Percentiles rank a stretch among this genome's conserved stretches.
phyloP scores from a whole-genome alignment of 306 rosid species.

The Luffa acutangula region DNA sequence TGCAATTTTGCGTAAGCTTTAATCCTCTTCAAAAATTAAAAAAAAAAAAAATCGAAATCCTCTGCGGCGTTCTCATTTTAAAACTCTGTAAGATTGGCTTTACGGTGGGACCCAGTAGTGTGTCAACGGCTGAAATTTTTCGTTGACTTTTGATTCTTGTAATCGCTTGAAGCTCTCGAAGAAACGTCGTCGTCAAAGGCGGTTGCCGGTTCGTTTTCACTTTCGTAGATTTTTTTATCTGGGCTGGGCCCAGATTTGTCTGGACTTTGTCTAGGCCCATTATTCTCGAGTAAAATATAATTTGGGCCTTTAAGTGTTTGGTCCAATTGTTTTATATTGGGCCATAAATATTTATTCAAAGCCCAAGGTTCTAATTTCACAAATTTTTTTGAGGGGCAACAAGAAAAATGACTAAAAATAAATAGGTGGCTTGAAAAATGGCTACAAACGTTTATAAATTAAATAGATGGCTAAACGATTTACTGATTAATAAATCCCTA shows the following conservation, averaged over 20 bases:
- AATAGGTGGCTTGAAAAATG: no score
- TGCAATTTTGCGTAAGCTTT: conserved; percentile 9
- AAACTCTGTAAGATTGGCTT: not conserved
- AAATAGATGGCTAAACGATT: no score
- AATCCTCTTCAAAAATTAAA: not conserved
- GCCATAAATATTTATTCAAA: not conserved
- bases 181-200: not conserved
- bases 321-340: not conserved
- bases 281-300: not conserved
- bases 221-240: not conserved
- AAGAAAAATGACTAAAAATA: no score
- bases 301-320: not conserved
- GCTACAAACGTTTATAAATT: no score
- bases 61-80: not conserved
- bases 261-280: not conserved
- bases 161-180: not conserved
- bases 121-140: not conserved
- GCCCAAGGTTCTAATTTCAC: not conserved
- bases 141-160: not conserved
- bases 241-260: not conserved
- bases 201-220: not conserved
- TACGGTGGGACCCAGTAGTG: not conserved
- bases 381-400: no score
- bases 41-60: not conserved
- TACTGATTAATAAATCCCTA: no score